Percentiles rank a stretch among this genome's conserved stretches.
Evolutionary conservation across 805 yeast genomes (phyloP).

Genomic region (Zygoascus bituminiphila): DNA sequence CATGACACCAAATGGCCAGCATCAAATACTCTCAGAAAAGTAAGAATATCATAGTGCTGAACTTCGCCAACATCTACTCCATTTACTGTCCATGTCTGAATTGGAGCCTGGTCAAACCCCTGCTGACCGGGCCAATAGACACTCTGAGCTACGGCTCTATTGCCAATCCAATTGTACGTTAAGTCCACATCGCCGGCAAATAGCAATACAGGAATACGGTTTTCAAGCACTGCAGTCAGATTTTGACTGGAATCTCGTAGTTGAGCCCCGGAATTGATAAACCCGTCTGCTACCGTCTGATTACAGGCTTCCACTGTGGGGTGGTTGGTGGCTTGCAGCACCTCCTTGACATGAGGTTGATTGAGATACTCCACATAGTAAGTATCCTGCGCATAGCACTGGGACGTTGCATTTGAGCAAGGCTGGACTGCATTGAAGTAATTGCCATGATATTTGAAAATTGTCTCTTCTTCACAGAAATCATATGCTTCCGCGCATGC

Average conservation of each 20-base stretch:
- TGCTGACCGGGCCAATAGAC: conserved; percentile 56
- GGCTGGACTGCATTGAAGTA: conserved; percentile 53
- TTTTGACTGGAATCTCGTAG: conserved; percentile 70
- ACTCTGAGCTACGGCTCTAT: conserved; percentile 67
- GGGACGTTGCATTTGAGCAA: conserved; percentile 33
- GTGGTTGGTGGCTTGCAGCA: conserved; percentile 75
- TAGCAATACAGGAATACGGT: conserved; percentile 67
- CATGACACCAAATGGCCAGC: conserved; percentile 94
- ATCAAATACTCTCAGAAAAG: conserved; percentile 69
- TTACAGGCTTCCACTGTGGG: conserved; percentile 45
- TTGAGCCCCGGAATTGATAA: conserved; percentile 79
- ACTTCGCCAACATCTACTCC: conserved; percentile 56
- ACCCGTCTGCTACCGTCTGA: conserved; percentile 67
- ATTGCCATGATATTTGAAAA: conserved; percentile 61
- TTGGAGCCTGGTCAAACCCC: conserved; percentile 39
- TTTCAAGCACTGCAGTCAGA: conserved; percentile 60
- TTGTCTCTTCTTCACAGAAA: conserved; percentile 66
- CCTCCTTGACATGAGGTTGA: conserved; percentile 58
- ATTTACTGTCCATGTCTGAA: conserved; percentile 31
- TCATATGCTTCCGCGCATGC: conserved; percentile 79
- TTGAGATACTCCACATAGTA: conserved; percentile 72
- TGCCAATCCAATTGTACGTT: conserved; percentile 93
- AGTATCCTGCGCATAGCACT: conserved; percentile 66
- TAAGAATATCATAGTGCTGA: conserved; percentile 60
- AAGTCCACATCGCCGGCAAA: conserved; percentile 94